These are phyloP conservation scores for Ascochyta fabae DNA, from an alignment of 2,329 filamentous ascomycete species.

Conservation along the genomic window DNA sequence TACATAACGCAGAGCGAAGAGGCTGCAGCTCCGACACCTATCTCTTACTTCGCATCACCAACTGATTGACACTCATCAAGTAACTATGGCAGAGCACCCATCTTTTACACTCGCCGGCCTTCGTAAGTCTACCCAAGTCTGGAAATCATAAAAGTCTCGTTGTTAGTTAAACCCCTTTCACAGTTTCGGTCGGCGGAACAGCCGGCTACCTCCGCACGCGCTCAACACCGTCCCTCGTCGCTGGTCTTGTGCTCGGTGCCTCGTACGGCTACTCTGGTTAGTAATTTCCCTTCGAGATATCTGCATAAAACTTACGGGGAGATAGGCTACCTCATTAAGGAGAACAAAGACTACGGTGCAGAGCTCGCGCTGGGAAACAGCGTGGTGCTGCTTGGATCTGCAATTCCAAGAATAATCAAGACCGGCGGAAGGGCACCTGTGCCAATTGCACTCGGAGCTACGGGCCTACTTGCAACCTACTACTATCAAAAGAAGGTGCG, in stretches of 20 bases:
- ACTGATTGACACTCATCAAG: neutral
- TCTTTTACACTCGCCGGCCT: constrained; percentile 40
- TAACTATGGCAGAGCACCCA: constrained; percentile 37
- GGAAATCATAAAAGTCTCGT: neutral
- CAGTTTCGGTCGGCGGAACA: constrained; percentile 37
- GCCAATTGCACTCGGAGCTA: constrained; percentile 33
- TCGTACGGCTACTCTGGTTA: constrained; percentile 37
- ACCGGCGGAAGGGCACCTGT: constrained; percentile 37
- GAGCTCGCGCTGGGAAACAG: constrained; percentile 39
- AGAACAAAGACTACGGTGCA: constrained; percentile 39
- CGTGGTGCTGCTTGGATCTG: constrained; percentile 31
- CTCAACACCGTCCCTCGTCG: constrained; percentile 37
- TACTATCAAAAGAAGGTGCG: constrained; percentile 42
- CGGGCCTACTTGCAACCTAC: constrained; percentile 32
- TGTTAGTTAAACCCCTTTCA: constrained; percentile 1
- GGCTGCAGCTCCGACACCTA: neutral
- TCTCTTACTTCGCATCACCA: neutral
- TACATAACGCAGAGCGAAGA: constrained; percentile 1
- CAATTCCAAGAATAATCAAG: constrained; percentile 35
- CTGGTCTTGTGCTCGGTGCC: constrained; percentile 33
- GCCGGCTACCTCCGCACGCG: constrained; percentile 38
- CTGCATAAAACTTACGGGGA: too few species aligned
- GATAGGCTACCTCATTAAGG: constrained; percentile 35
- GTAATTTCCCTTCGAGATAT: neutral
- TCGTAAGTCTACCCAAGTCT: constrained; percentile 18